These are phyloP conservation scores for Syzygium grande DNA, from an alignment of 345 rosid genomes.

Conservation along the genomic window DNA sequence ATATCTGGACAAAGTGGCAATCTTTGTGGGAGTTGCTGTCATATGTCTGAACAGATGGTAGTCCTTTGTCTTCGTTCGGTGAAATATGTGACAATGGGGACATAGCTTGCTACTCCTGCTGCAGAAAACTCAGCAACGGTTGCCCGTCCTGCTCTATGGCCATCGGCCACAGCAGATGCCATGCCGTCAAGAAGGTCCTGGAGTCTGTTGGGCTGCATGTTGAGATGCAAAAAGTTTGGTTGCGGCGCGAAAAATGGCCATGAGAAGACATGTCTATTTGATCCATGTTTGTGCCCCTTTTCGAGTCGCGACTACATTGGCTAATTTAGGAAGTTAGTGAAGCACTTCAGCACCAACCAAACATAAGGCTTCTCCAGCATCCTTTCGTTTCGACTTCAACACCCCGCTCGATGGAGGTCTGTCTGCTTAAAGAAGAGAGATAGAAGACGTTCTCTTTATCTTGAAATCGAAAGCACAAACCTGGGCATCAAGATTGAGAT, in stretches of 20 bases:
- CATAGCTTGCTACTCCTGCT: conserved; percentile 45
- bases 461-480: neutral
- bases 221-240: conserved; percentile 26
- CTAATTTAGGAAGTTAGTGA: conserved; percentile 20
- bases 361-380: conserved; percentile 16
- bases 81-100: conserved; percentile 62
- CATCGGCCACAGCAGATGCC: conserved; percentile 44
- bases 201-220: conserved; percentile 38
- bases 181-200: conserved; percentile 46
- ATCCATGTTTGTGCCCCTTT: conserved; percentile 51
- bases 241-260: conserved; percentile 27
- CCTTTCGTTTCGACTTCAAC: neutral
- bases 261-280: conserved; percentile 25
- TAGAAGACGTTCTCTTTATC: conserved; percentile 9
- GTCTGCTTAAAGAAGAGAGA: conserved; percentile 9
- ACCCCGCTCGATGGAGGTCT: neutral
- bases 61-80: neutral
- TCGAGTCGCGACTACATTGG: conserved; percentile 27
- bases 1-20: neutral
- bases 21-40: neutral
- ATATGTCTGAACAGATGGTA: neutral
- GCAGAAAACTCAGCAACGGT: conserved; percentile 28
- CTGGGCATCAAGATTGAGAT: conserved; percentile 10
- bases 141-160: conserved; percentile 44
- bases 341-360: conserved; percentile 19